phyloP scores from a whole-genome alignment of 2,329 filamentous ascomycete genomes.

The Lasiodiplodia citricola region DNA sequence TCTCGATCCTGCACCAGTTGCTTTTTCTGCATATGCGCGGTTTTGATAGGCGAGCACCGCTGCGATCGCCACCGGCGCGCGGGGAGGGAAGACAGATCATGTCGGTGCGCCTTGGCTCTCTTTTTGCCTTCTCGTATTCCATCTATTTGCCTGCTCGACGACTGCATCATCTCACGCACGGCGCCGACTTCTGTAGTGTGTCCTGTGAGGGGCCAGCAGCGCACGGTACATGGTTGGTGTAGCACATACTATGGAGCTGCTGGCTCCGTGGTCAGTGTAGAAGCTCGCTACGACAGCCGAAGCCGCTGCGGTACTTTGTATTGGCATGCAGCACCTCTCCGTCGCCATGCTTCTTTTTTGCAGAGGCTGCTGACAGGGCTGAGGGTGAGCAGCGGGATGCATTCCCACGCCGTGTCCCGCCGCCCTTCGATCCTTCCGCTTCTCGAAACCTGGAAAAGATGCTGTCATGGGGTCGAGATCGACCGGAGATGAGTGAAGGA shows the following conservation, averaged over 20 bases:
- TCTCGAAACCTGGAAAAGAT: neutral
- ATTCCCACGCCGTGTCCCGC: neutral
- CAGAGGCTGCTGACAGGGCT: neutral
- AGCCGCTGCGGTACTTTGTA: neutral
- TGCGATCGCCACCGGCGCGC: neutral
- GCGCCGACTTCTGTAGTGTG: too few relatives aligned
- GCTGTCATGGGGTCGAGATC: neutral
- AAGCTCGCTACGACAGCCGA: neutral
- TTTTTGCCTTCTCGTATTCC: constrained; percentile 6
- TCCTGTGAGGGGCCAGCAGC: neutral
- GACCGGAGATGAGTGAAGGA: neutral
- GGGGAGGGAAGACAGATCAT: neutral
- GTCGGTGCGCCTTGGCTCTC: neutral
- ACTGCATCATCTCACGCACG: constrained; percentile 7
- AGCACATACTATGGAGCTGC: neutral
- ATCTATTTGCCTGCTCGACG: neutral
- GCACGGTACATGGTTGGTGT: neutral
- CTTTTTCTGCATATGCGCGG: neutral
- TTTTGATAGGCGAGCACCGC: neutral
- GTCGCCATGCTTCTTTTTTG: neutral
- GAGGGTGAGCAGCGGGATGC: neutral
- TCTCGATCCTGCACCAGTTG: constrained; percentile 1
- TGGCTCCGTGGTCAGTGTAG: neutral
- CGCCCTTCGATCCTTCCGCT: neutral
- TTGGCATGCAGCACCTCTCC: neutral